Evolutionary conservation across 768 basidiomycete species (phyloP), one percentile per base, ranked within the genome.

Genomic region (Scleroderma bovista): DNA sequence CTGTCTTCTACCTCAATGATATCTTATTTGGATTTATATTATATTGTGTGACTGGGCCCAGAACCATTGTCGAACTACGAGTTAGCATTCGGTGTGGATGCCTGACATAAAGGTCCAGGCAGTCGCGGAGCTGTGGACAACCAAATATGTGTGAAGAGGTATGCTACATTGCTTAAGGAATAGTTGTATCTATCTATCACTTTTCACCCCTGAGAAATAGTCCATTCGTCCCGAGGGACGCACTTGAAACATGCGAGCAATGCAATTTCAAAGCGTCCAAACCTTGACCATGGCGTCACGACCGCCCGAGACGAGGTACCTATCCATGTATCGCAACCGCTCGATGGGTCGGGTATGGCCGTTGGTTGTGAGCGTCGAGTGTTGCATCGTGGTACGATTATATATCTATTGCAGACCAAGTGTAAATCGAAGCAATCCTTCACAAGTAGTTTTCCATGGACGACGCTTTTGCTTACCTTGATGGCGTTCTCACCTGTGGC

Each of bases 301-400:
- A 44, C 86, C 93, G 31, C 96, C 96, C 9, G 89, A 88, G 24
- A 90, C 84, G 41, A 97, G 75, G 69, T 96, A 99, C 43, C 87
- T 83, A 68, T 98, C 96, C 85, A 96, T 95, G 70, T 95, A 98
- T 43, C 96, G 80, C 54, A 98, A 72, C 56, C 79, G 79, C 69
- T 93, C 90, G 24, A 85, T 86, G 1, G 95, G 94, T 53, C 80
- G 83, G 16, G 79, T 88, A 67, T 99, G 96, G n/a, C 96, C 96
- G 63, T 97, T 98, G 6, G 87, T 91, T 39, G 78, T 66, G 41
- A 99, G 68, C 23, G 86, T 79, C 11, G 91, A 88, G 52, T 93
- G 85, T 60, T 94, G 88, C 74, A 86, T 83, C 54, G 84, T 91
- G 8, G 93, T 97, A 24, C 96, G 86, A 66, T 98, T 99, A 70